A percentile compares a stretch with the other conserved stretches of the same genome.
phyloP scores from a whole-genome alignment of 352 stramenopile species.

The Globisporangium abappressorium region DNA sequence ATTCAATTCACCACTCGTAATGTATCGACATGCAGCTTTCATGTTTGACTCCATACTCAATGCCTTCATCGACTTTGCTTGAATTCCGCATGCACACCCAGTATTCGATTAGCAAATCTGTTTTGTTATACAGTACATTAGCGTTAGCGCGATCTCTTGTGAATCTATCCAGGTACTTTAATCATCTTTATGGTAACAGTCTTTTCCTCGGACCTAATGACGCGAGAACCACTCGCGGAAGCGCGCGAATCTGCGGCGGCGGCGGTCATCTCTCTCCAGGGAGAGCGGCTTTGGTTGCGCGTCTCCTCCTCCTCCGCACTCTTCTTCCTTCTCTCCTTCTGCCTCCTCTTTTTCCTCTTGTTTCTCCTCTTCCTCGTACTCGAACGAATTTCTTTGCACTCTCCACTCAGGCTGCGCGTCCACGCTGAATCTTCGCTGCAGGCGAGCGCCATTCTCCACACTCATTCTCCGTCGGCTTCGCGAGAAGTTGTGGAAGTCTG shows the following conservation, averaged over 20 bases:
- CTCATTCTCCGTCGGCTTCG: conserved; percentile 10
- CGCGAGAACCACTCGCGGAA: conserved; percentile 12
- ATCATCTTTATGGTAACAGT: neutral
- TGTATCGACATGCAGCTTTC: neutral
- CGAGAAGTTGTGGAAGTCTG: conserved; percentile 16
- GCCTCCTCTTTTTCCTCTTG: neutral
- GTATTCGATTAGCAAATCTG: no score
- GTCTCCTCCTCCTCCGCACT: neutral
- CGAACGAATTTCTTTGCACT: no score
- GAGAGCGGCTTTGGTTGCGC: neutral
- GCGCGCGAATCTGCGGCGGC: conserved; percentile 1
- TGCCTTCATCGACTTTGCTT: no score
- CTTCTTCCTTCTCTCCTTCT: neutral
- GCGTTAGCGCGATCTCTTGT: neutral
- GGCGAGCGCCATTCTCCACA: neutral
- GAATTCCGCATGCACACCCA: no score
- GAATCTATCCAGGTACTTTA: neutral
- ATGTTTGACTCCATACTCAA: neutral
- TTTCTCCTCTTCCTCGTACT: neutral
- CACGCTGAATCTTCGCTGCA: neutral
- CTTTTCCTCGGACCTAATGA: neutral
- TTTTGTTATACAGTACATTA: no score
- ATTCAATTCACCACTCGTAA: no score
- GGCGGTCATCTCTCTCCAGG: neutral
- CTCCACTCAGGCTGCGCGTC: neutral